phyloP scores from a whole-genome alignment of 176 grass and related monocot genomes.

The Sorghum bicolor region Sorghum_bicolor_NCBIv3 NC_012870.2:73601001-73601500 shows the following conservation, averaged over 20 bases:
- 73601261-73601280: background rate
- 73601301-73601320: background rate
- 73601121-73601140: background rate
- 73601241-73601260: background rate
- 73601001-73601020: background rate
- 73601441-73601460: constrained; percentile 27
- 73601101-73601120: background rate
- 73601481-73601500: background rate
- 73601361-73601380: no score
- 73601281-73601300: background rate
- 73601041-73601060: background rate
- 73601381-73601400: no score
- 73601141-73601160: background rate
- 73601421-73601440: constrained; percentile 10
- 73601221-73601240: background rate
- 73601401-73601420: background rate
- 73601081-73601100: background rate
- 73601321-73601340: background rate
- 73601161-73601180: background rate
- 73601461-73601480: background rate
- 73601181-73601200: constrained; percentile 1
- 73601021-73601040: background rate
- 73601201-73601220: background rate
- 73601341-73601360: background rate
- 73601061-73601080: background rate